Evolutionary conservation across 495 filamentous ascomycete genomes (phyloP), one percentile per base, ranked within the genome.

Genomic region (Cudoniella acicularis): DNA sequence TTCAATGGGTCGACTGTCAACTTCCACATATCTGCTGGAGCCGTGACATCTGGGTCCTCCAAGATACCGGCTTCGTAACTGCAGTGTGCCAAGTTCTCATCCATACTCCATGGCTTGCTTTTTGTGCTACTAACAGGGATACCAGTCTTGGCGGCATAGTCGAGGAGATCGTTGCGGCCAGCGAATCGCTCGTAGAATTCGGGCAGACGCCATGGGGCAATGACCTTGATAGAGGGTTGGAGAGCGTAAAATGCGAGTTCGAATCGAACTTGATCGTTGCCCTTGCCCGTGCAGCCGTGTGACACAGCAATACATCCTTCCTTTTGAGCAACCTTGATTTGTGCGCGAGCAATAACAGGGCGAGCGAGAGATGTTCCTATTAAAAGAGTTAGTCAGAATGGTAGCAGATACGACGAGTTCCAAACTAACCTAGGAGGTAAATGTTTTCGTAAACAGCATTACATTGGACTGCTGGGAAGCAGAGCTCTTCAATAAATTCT

Each of bases 81-180:
- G 82, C 91, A 96, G 74, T 96, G 92, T 21, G 91, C 91, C 59
- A 94, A 76, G 78, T 96, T 96, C 74, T 90, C 90, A 62, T 95
- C 91, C 84, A 88, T 89, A 64, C 76, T 83, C 86, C 87, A 96
- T 49, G 91, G 91, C 74, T 90, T 88, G 56, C 85, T 79, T 80
- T 95, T 96, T 67, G 90, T 92, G 61, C 86, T 89, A 46, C 86
- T 87, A 60, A 96, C 91, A 26, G 93, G 92, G 57, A 96, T 93
- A 64, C 83, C 83, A 66, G 82, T 85, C 71, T 86, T 70, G 11
- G 76, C 79, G 61, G 92, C 94, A 67, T 92, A 97, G 72, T 91
- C 85, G 63, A 98, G 88, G 40, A 98, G 85, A 69, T 92, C 90
- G 65, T 90, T 85, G 59, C 93, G 87, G 66, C 93, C 91, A 64